These are phyloP conservation scores for Exophiala calicioides DNA, from an alignment of 2,329 filamentous ascomycete species.

Conservation along the genomic window DNA sequence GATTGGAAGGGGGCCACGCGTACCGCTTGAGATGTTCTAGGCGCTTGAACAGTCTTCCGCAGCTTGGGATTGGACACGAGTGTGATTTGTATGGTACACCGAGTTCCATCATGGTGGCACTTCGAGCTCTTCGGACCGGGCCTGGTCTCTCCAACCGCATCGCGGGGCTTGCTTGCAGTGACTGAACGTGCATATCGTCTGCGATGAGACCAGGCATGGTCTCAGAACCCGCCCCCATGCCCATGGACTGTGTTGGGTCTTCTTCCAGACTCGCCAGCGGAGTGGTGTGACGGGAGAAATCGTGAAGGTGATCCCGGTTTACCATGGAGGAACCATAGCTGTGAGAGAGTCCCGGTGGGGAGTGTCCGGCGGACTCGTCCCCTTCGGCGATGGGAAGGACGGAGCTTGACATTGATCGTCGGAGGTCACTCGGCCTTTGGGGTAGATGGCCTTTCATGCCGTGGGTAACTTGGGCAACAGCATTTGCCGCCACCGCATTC, in stretches of 20 bases:
- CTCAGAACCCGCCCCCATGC: constrained; percentile 64
- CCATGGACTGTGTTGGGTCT: constrained; percentile 72
- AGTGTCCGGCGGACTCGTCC: constrained; percentile 76
- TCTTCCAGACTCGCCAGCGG: constrained; percentile 82
- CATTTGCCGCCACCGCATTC: constrained; percentile 62
- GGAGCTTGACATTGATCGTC: constrained; percentile 85
- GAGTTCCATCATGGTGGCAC: constrained; percentile 93
- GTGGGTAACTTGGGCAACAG: constrained; percentile 48
- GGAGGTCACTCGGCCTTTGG: constrained; percentile 84
- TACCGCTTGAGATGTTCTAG: constrained; percentile 99
- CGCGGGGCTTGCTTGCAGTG: constrained; percentile 58
- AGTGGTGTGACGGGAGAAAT: constrained; percentile 84
- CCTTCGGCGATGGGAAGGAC: constrained; percentile 79
- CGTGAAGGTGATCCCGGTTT: constrained; percentile 77
- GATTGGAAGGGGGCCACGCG: constrained; percentile 46
- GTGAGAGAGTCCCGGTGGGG: constrained; percentile 73
- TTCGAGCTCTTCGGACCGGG: constrained; percentile 84
- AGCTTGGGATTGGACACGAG: constrained; percentile 98
- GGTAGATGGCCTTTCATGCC: constrained; percentile 56
- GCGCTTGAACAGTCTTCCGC: constrained; percentile 95
- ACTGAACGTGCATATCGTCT: constrained; percentile 61
- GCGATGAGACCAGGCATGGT: constrained; percentile 65
- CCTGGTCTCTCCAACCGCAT: constrained; percentile 65
- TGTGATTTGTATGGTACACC: constrained; percentile 96
- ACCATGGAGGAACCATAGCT: constrained; percentile 68